Evolutionary conservation across 1,284 basidiomycete species (phyloP), one percentile per base, ranked within the genome.

Genomic region (Paramarasmius palmivorus): DNA sequence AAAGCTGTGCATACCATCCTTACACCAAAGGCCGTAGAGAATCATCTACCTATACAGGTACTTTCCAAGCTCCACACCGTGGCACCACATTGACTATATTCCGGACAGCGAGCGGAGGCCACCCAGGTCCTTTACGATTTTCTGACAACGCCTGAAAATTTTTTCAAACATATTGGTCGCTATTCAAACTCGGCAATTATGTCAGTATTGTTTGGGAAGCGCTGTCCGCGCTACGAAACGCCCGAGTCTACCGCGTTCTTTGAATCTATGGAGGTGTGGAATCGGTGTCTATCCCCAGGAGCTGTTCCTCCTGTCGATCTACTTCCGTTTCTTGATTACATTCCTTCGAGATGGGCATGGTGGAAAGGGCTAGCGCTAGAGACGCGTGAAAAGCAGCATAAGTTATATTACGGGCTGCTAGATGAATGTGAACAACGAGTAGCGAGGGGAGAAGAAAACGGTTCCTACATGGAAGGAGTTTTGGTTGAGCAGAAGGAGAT

Each of bases 91-190:
- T n/a, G n/a, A n/a, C n/a, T n/a, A n/a, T n/a, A 34, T 10, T 5
- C 10, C 26, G 20, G 22, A 26, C 23, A 44, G 41, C 17, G 55
- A 12, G 68, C 68, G 0, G 73, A 73, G 57, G 41, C 67, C 12
- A 59, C 61, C 5, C 73, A 73, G 48, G 59, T 73, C 9, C 57
- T 72, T 62, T 65, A 65, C 45, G 70, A 72, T 23, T 29, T 69
- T 9, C 49, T 66, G 26, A 55, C 59, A 17, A 56, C 61, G 3
- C 70, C 71, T 8, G 64, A 70, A 69, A 52, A 58, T 12, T 68
- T 65, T 49, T 65, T 62, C 42, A 56, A 57, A n/a, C 64, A 68
- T 56, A 58, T 69, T 39, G 51, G 58, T 2, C 65, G 71, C n/a
- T 68, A 59, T 51, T 61, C 67, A 4, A 62, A 59, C 19, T 72